Percentiles rank a stretch among this genome's conserved stretches.
These are phyloP conservation scores for Silene coronaria DNA, from an alignment of 179 eudicot species.

Conservation along the genomic window DNA sequence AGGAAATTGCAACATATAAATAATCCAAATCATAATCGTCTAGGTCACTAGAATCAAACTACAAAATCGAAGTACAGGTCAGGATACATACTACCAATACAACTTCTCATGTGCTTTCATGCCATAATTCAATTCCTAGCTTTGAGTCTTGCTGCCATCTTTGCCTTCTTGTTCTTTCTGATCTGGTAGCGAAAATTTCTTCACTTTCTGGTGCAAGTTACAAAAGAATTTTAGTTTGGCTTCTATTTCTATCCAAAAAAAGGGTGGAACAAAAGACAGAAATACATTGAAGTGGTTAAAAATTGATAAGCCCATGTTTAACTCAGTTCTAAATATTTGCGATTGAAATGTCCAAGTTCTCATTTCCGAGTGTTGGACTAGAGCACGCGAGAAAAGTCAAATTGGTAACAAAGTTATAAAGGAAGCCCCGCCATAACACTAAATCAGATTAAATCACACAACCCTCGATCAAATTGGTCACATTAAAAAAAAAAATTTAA, in stretches of 20 bases:
- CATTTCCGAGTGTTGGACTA: no score
- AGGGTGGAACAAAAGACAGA: neutral
- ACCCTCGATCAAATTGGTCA: neutral
- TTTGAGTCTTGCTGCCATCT: conserved; percentile 28
- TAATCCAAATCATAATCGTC: neutral
- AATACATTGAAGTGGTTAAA: no score
- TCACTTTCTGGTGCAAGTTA: conserved; percentile 63
- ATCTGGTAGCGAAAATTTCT: conserved; percentile 66
- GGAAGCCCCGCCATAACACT: no score
- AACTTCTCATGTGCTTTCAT: neutral
- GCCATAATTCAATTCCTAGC: neutral
- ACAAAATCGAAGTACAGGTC: conserved; percentile 14
- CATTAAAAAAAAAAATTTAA: no score
- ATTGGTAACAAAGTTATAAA: no score
- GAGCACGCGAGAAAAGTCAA: no score
- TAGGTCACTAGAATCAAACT: conserved; percentile 6
- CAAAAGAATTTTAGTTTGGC: no score
- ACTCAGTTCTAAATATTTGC: no score
- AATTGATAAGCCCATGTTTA: no score
- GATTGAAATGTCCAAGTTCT: no score
- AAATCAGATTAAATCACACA: neutral
- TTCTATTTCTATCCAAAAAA: no score
- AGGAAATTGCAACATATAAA: neutral
- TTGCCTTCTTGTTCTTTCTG: conserved; percentile 28
- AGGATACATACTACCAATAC: neutral